These are phyloP conservation scores for Colletotrichum aenigma DNA, from an alignment of 2,329 filamentous ascomycete genomes.

Conservation along the genomic window DNA sequence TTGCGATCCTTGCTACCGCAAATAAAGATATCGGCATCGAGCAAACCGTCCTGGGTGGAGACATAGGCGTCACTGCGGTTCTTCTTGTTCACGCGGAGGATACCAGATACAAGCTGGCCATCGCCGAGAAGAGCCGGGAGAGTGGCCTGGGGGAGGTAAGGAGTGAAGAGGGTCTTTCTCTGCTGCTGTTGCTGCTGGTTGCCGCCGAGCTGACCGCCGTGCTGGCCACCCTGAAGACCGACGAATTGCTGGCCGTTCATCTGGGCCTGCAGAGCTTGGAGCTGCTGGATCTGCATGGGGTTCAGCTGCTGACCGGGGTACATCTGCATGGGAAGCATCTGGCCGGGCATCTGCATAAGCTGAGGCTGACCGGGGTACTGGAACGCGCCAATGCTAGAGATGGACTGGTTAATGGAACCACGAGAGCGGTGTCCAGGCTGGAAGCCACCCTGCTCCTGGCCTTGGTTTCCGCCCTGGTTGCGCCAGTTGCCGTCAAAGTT, in stretches of 20 bases:
- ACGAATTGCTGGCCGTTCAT: constrained; percentile 79
- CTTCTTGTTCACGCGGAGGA: constrained; percentile 99
- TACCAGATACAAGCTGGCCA: constrained; percentile 93
- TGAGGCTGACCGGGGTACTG: constrained; percentile 89
- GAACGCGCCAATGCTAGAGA: constrained; percentile 83
- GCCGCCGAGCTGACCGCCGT: constrained; percentile 68
- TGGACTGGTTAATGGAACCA: constrained; percentile 79
- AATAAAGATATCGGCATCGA: constrained; percentile 99
- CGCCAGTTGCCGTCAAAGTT: constrained; percentile 99
- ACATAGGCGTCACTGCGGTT: constrained; percentile 99
- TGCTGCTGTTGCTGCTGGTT: constrained; percentile 84
- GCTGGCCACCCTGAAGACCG: constrained; percentile 72
- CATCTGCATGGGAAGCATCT: constrained; percentile 86
- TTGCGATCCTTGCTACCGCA: constrained; percentile 99
- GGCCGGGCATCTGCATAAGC: constrained; percentile 83
- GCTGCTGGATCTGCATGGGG: constrained; percentile 84
- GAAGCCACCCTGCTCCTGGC: constrained; percentile 78
- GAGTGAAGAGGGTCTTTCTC: constrained; percentile 97
- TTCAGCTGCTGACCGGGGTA: constrained; percentile 87
- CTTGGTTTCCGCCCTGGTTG: constrained; percentile 72
- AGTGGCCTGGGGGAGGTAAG: constrained; percentile 93
- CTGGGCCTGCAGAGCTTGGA: constrained; percentile 91
- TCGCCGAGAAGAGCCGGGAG: constrained; percentile 89
- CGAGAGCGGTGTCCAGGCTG: constrained; percentile 91
- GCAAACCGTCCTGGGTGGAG: constrained; percentile 81